Evolutionary conservation across 176 grass and related monocot genomes (phyloP).

Genomic region (Eragrostis curvula): DNA sequence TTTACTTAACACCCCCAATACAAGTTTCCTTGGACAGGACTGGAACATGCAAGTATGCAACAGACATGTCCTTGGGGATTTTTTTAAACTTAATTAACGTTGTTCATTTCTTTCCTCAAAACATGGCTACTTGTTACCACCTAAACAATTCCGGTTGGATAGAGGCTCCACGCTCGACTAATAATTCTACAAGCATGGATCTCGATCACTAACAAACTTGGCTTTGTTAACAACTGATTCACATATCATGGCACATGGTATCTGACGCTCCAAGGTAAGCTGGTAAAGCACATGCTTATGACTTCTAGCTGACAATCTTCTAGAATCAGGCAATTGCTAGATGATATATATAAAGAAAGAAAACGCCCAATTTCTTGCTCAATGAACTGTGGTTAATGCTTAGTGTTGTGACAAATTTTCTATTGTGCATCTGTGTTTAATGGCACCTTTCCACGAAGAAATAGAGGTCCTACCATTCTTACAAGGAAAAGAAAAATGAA

Average conservation of each 20-base stretch:
- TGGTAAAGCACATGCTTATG: neutral
- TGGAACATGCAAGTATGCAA: conserved; percentile 9
- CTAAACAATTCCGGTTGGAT: neutral
- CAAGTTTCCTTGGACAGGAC: neutral
- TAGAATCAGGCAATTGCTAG: neutral
- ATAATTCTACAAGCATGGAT: neutral
- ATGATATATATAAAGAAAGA: neutral
- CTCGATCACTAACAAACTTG: neutral
- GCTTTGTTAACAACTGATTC: neutral
- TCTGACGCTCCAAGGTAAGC: neutral
- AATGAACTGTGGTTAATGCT: neutral
- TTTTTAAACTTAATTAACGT: neutral
- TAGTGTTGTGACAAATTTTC: neutral
- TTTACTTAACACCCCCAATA: neutral
- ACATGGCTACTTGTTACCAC: conserved; percentile 30
- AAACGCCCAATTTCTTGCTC: neutral
- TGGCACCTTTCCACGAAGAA: neutral
- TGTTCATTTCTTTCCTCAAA: neutral
- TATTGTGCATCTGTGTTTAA: neutral
- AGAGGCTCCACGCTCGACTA: neutral
- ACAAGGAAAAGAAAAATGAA: neutral
- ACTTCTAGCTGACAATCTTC: conserved; percentile 3
- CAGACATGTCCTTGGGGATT: conserved; percentile 3
- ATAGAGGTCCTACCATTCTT: neutral
- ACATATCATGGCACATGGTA: conserved; percentile 23